A percentile compares a stretch with the other conserved stretches of the same genome.
These are phyloP conservation scores for Tylopilus balloui DNA, from an alignment of 768 basidiomycete species.

Conservation along the genomic window DNA sequence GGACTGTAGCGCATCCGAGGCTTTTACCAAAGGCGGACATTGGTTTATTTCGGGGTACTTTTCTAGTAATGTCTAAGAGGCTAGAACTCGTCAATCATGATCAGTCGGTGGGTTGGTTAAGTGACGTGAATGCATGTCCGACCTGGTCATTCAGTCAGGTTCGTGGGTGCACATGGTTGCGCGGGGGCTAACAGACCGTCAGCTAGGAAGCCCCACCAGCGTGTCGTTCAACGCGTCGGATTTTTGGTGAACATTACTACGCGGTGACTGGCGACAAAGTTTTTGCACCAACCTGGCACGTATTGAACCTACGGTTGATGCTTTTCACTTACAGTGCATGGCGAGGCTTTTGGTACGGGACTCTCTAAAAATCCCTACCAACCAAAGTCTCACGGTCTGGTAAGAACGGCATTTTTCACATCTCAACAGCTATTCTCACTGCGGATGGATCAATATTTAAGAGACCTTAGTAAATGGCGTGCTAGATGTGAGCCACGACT, in stretches of 20 bases:
- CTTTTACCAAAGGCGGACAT: neutral
- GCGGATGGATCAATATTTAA: no score
- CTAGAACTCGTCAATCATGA: neutral
- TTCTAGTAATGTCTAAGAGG: neutral
- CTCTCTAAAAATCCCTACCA: no score
- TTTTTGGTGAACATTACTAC: neutral
- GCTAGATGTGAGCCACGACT: no score
- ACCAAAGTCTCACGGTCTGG: no score
- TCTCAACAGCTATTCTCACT: no score
- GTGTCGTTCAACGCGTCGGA: neutral
- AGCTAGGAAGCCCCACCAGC: neutral
- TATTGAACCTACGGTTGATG: no score
- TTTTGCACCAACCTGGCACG: neutral
- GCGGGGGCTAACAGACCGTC: neutral
- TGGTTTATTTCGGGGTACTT: neutral
- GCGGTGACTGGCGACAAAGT: neutral
- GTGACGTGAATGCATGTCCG: neutral
- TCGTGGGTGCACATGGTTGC: neutral
- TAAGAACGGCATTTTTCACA: no score
- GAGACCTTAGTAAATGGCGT: no score
- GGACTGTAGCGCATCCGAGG: neutral
- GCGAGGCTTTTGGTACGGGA: no score
- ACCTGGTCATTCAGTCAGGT: neutral
- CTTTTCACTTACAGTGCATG: no score
- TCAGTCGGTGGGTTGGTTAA: neutral